Conservation (phyloP, 202 grass and related monocot genomes). For the Setaria italica region DNA sequence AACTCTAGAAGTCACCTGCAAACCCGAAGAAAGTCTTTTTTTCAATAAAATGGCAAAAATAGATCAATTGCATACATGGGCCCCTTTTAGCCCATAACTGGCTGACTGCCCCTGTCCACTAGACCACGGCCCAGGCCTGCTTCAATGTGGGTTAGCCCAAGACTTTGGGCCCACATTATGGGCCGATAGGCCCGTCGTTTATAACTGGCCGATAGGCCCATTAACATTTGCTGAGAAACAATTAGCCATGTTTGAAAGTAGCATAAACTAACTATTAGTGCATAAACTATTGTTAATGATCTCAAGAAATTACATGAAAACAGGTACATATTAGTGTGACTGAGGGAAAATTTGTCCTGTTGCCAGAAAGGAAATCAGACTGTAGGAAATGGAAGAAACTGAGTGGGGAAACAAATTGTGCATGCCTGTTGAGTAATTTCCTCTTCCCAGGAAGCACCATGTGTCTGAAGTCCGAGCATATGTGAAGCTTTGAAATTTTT, state of each 20-base stretch:
- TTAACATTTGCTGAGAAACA: background rate
- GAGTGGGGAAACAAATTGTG: background rate
- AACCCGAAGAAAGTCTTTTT: no score
- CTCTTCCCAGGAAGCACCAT: background rate
- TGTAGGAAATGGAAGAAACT: background rate
- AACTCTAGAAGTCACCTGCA: no score
- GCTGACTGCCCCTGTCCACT: no score
- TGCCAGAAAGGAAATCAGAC: background rate
- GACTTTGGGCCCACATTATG: no score
- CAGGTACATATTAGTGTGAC: background rate
- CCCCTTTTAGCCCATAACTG: no score
- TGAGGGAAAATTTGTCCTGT: background rate
- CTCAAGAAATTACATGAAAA: background rate
- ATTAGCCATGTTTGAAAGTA: background rate
- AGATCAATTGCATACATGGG: no score
- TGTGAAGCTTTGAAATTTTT: background rate
- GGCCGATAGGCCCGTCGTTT: no score
- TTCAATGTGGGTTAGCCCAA: no score
- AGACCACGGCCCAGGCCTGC: no score
- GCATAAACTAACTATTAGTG: no score
- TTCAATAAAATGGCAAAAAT: no score
- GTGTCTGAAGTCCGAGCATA: background rate
- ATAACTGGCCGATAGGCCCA: background rate
- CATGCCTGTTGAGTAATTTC: background rate
- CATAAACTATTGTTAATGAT: no score